Base-by-base conservation (phyloP, 495 filamentous ascomycete species). In the Daldinia decipiens region DNA sequence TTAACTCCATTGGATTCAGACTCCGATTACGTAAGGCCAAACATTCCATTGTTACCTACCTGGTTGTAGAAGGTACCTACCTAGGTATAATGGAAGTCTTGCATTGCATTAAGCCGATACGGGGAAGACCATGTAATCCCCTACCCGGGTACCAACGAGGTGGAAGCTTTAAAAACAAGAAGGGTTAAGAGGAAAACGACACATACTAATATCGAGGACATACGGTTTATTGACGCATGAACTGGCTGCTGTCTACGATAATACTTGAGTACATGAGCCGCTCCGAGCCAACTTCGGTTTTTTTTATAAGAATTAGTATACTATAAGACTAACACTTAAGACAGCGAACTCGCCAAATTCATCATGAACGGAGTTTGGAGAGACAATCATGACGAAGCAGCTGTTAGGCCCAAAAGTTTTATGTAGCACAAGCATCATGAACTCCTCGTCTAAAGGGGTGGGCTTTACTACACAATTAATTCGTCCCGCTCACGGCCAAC, bases 401-500 rank as follows among this genome's bases (percentile, higher is more conserved):
- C 12, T 38, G 5, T 31, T 17, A 9, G 53, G 29, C 52, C 55
- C 57, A 21, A 55, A 21, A 54, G n/a, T 4, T 26, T 21, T 19
- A 17, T 9, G 13, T 39, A 17, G 21, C 39, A 38, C 58, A 40
- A 50, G 47, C 65, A 21, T 50, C 31, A 17, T 50, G 36, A 43
- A 31, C 26, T 55, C 47, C 6, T 21, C 17, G 31, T 31, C 36
- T 21, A 54, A 36, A 11, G 31, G 15, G 21, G 31, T 54, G 17
- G 15, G 27, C n/a, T 26, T 47, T 43, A 38, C 12, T 55, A 27
- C 26, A 26, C 19, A 12, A 60, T 74, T 81, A 87, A 65, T 83
- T 88, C n/a, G 85, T 87, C 60, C 84, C 84, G 54, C 84, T 87
- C 12, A 87, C 86, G 15, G 86, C 86, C 73, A 88, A 67, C 72